These are phyloP conservation scores for Talaromyces rugulosus DNA, from an alignment of 2,329 filamentous ascomycete genomes.

Conservation along the genomic window DNA sequence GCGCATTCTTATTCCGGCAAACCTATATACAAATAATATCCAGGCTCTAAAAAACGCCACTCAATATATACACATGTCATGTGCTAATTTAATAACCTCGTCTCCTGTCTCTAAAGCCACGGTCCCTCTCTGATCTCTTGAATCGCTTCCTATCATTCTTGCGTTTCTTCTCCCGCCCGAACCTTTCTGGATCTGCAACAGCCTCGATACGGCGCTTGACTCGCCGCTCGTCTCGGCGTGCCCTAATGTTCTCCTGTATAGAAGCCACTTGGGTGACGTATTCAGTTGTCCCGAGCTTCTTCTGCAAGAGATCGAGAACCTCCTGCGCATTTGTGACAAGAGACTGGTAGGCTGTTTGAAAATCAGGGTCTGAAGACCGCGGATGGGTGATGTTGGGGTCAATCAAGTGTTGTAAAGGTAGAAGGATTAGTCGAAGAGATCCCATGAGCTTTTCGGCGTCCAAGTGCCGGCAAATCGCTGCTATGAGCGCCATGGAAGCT, in stretches of 20 bases:
- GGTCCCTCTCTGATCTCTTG: conserved; percentile 71
- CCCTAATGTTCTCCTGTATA: conserved; percentile 69
- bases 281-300: conserved; percentile 72
- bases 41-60: not conserved
- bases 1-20: not conserved
- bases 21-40: not conserved
- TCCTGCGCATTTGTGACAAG: conserved; percentile 70
- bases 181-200: conserved; percentile 74
- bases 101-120: conserved; percentile 67
- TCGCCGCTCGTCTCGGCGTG: conserved; percentile 67
- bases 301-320: conserved; percentile 76
- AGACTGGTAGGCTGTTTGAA: conserved; percentile 64
- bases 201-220: conserved; percentile 88
- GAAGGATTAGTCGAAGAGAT: conserved; percentile 61
- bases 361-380: conserved; percentile 65
- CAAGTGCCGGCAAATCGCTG: conserved; percentile 62
- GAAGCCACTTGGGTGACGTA: conserved; percentile 71
- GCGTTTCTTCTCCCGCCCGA: conserved; percentile 73
- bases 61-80: not conserved
- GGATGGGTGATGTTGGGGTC: conserved; percentile 71
- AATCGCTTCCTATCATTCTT: conserved; percentile 81
- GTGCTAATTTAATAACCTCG: conserved; percentile 57
- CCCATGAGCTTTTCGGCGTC: conserved; percentile 54
- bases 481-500: conserved; percentile 69
- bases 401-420: conserved; percentile 76